Conservation (phyloP, 164 flowering plant species). For the Piper longum region DNA sequence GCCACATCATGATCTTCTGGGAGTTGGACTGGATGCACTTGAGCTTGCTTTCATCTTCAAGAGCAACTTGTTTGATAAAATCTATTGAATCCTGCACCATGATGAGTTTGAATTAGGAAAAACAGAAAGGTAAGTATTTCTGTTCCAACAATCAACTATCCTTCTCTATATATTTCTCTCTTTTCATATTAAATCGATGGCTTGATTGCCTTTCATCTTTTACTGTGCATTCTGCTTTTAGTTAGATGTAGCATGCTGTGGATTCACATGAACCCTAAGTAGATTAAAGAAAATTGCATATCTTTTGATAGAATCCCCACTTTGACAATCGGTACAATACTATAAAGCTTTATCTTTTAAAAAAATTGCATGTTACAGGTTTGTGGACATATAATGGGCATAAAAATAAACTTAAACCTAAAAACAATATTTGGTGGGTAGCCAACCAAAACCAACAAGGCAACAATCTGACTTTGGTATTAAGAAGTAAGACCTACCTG, state of each 20-base stretch:
- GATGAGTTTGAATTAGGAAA: background rate
- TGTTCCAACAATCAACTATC: too few species aligned
- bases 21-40: slow-evolving; percentile 64
- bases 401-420: too few species aligned
- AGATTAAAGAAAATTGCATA: background rate
- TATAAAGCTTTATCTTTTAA: background rate
- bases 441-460: background rate
- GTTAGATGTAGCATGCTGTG: background rate
- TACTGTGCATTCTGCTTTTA: background rate
- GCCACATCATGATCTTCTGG: slow-evolving; percentile 72
- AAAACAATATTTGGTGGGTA: background rate
- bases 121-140: background rate
- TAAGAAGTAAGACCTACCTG: slow-evolving; percentile 31
- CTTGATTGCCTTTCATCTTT: background rate
- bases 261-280: background rate
- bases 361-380: background rate
- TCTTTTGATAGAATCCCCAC: background rate
- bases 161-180: too few species aligned
- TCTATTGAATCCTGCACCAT: slow-evolving; percentile 21
- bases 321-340: too few species aligned
- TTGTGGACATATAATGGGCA: background rate
- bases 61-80: slow-evolving; percentile 57
- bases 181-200: too few species aligned
- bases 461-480: background rate
- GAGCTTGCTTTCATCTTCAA: slow-evolving; percentile 64